These are phyloP conservation scores for Hura crepitans DNA, from an alignment of 441 rosid genomes.

Conservation along the genomic window DNA sequence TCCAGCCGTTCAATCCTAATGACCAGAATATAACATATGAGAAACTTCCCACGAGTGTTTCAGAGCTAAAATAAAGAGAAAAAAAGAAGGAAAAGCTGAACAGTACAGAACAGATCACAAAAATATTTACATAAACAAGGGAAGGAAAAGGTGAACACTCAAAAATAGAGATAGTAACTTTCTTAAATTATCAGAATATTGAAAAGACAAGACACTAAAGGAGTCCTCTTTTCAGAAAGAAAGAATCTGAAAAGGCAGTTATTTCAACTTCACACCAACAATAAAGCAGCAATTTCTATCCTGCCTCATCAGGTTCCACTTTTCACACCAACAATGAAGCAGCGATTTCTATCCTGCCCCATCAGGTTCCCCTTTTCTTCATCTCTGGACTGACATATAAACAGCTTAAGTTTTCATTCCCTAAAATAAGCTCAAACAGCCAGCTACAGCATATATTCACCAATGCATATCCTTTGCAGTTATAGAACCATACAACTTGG, in stretches of 20 bases:
- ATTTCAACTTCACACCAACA: not conserved
- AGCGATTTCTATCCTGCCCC: not conserved
- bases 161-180: not conserved
- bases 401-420: not conserved
- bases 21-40: conserved; percentile 31
- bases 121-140: not conserved
- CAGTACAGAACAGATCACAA: not conserved
- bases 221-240: conserved; percentile 13
- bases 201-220: conserved; percentile 8
- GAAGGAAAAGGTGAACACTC: not conserved
- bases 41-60: conserved; percentile 19
- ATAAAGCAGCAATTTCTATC: not conserved
- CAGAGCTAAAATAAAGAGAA: not conserved
- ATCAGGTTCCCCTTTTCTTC: not conserved
- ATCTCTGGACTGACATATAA: not conserved
- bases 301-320: not conserved
- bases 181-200: conserved; percentile 4
- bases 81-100: not conserved
- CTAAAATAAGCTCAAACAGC: not conserved
- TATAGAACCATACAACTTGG: not conserved
- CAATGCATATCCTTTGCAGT: not conserved
- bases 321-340: not conserved
- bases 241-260: not conserved
- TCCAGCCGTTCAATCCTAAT: conserved; percentile 86
- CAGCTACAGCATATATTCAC: not conserved